These are phyloP conservation scores for Torrubiellomyces zombiae DNA, from an alignment of 2,329 filamentous ascomycete species.

Conservation along the genomic window DNA sequence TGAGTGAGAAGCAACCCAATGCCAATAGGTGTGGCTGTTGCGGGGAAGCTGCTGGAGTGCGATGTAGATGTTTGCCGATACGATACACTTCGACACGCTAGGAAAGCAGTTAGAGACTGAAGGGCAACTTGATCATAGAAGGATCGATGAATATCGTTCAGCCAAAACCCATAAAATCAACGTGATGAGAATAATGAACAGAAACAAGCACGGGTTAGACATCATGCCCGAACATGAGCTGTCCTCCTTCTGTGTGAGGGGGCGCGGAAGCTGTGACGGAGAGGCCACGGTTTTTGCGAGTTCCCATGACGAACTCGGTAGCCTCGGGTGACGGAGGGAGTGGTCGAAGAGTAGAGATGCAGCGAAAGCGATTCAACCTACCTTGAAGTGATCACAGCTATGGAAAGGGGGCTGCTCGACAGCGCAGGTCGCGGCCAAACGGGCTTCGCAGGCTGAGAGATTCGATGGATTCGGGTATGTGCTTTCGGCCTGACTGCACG, in stretches of 20 bases:
- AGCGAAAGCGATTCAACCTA: constrained; percentile 3
- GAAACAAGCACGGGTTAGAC: not conserved
- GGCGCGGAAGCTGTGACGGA: constrained; percentile 1
- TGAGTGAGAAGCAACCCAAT: constrained; percentile 12
- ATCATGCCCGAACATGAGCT: not conserved
- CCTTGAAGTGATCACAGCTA: constrained; percentile 21
- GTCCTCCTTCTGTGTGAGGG: not conserved
- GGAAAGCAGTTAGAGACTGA: constrained; percentile 2
- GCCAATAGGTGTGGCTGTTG: constrained; percentile 13
- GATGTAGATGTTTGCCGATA: constrained; percentile 11
- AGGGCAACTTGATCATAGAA: not conserved
- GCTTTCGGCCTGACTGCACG: too few species aligned
- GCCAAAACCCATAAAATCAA: not conserved
- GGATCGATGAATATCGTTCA: not conserved
- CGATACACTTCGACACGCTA: constrained; percentile 18
- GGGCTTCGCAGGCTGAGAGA: constrained; percentile 1
- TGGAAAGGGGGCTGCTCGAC: constrained; percentile 5
- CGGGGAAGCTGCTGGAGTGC: constrained; percentile 12
- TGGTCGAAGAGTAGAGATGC: constrained; percentile 4
- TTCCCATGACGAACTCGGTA: too few species aligned
- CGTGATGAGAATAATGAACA: not conserved
- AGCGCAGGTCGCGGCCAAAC: constrained; percentile 6
- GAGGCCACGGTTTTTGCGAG: too few species aligned
- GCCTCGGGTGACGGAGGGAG: too few species aligned
- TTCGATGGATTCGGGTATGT: not conserved